Evolutionary conservation across 2,329 filamentous ascomycete genomes (phyloP).

Genomic region (Rutstroemia sp.): DNA sequence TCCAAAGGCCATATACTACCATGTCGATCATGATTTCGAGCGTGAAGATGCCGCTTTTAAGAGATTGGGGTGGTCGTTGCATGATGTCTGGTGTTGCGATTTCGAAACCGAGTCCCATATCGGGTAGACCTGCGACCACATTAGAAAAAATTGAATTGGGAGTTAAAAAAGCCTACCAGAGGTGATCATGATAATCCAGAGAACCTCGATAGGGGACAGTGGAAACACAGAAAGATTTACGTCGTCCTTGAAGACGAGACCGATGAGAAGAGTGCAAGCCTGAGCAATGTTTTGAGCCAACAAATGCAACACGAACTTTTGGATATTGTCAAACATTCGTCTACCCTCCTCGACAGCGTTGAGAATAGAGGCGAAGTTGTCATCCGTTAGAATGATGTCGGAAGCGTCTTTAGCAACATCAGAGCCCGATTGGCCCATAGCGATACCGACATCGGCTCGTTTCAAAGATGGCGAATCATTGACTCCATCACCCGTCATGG

Average conservation of each 20-base stretch:
- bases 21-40: constrained; percentile 72
- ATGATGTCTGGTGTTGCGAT: constrained; percentile 69
- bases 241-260: constrained; percentile 71
- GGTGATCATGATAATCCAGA: constrained; percentile 94
- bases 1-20: constrained; percentile 70
- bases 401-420: constrained; percentile 56
- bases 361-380: constrained; percentile 65
- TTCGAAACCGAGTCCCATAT: constrained; percentile 82
- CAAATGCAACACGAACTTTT: constrained; percentile 60
- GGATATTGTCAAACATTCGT: constrained; percentile 70
- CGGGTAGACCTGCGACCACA: constrained; percentile 48
- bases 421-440: constrained; percentile 52
- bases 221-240: constrained; percentile 74
- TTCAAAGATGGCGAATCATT: constrained; percentile 48
- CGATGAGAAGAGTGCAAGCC: constrained; percentile 72
- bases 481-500: constrained; percentile 43
- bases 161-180: constrained; percentile 42
- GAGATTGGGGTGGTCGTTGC: constrained; percentile 65
- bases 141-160: neutral
- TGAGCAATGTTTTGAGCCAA: constrained; percentile 73
- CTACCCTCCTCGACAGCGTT: constrained; percentile 66
- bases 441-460: constrained; percentile 57
- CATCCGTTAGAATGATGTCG: constrained; percentile 61
- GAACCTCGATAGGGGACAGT: constrained; percentile 75
- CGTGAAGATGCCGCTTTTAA: constrained; percentile 65